phyloP scores from a whole-genome alignment of 23 red algal species.

The Cyanidioschyzon merolae region DNA sequence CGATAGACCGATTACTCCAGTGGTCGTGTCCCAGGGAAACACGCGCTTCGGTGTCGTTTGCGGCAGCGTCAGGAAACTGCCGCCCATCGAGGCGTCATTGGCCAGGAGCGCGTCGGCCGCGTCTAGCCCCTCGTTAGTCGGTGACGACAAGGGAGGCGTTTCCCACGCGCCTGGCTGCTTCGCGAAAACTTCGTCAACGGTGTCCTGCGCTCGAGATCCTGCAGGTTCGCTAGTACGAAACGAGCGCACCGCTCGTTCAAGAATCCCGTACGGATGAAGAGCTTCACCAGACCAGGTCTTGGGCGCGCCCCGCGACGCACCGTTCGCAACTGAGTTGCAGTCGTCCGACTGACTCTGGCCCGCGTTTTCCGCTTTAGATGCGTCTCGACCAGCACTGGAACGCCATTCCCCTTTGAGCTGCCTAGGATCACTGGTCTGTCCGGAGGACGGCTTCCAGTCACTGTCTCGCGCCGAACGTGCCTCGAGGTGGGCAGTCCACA shows the following conservation, averaged over 20 bases:
- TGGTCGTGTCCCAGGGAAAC: slow-evolving; percentile 65
- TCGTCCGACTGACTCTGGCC: neutral
- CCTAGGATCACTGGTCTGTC: neutral
- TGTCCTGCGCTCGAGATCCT: too few relatives aligned
- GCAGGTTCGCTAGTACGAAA: too few relatives aligned
- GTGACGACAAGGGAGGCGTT: neutral
- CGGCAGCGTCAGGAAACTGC: neutral
- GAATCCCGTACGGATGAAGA: neutral
- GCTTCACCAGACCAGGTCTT: neutral
- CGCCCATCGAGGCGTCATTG: neutral
- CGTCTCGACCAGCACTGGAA: neutral
- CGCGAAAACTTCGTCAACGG: neutral
- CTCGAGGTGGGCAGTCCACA: neutral
- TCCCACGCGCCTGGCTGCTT: neutral
- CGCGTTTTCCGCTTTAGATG: neutral
- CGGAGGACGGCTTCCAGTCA: neutral
- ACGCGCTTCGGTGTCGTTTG: neutral
- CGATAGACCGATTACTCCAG: slow-evolving; percentile 35
- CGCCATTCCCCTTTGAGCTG: neutral
- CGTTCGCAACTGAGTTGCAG: neutral
- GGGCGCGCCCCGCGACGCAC: neutral
- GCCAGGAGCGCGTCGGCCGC: neutral
- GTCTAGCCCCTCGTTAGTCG: neutral
- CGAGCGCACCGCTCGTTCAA: neutral
- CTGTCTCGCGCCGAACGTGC: neutral